These are phyloP conservation scores for Chaetomium fimeti DNA, from an alignment of 495 filamentous ascomycete genomes.

Conservation along the genomic window DNA sequence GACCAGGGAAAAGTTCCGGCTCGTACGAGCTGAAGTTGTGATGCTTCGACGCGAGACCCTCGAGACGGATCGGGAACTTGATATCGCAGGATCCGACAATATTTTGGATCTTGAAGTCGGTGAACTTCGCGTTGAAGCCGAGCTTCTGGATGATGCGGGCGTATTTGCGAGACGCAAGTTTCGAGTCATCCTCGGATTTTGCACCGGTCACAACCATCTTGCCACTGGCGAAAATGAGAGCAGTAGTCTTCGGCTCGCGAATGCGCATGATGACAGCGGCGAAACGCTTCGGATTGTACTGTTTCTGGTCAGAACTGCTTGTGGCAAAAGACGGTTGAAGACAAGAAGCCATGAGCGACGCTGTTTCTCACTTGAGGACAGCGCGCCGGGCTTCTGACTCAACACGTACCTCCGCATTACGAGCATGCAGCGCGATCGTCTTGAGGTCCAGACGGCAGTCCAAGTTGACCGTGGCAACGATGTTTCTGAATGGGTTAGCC, in stretches of 20 bases:
- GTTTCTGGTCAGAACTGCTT: conserved; percentile 40
- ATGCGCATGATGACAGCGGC: conserved; percentile 99
- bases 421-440: conserved; percentile 97
- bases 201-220: conserved; percentile 99
- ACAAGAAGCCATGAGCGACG: conserved; percentile 39
- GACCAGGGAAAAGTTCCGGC: conserved; percentile 96
- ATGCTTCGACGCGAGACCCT: conserved; percentile 92
- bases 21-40: conserved; percentile 99
- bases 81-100: conserved; percentile 99
- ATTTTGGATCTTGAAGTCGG: conserved; percentile 99
- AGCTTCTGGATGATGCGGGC: conserved; percentile 99
- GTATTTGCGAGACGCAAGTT: conserved; percentile 95
- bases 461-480: conserved; percentile 98
- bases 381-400: conserved; percentile 23
- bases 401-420: conserved; percentile 75
- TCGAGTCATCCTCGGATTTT: conserved; percentile 97
- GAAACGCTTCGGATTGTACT: conserved; percentile 75
- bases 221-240: conserved; percentile 94
- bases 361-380: conserved; percentile 15
- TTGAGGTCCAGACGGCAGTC: conserved; percentile 97
- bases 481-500: conserved; percentile 84
- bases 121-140: conserved; percentile 99
- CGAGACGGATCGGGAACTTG: conserved; percentile 97
- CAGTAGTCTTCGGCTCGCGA: conserved; percentile 97
- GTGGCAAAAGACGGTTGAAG: conserved; percentile 37